A percentile compares a stretch with the other conserved stretches of the same genome.
Evolutionary conservation across 345 rosid species (phyloP).

Genomic region (Microcos paniculata): DNA sequence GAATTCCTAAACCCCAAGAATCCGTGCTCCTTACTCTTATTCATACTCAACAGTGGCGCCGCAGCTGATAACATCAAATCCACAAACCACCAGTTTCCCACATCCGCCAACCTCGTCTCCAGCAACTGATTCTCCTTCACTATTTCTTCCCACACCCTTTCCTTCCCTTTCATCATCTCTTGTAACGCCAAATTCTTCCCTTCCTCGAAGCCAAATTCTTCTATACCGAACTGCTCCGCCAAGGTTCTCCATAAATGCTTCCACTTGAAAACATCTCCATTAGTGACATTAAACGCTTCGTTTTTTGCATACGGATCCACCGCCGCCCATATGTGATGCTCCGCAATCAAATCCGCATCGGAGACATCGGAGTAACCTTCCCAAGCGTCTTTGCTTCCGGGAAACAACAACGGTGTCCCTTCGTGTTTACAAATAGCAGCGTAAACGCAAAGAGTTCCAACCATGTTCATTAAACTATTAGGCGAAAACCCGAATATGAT

Average conservation of each 20-base stretch:
- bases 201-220: conserved; percentile 61
- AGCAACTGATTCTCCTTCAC: conserved; percentile 57
- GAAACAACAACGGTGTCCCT: conserved; percentile 42
- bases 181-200: conserved; percentile 44
- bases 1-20: conserved; percentile 34
- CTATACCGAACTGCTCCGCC: conserved; percentile 81
- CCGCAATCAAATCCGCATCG: conserved; percentile 57
- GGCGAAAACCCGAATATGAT: conserved; percentile 59
- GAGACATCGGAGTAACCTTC: conserved; percentile 29
- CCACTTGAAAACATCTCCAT: conserved; percentile 56
- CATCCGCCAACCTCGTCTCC: conserved; percentile 52
- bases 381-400: conserved; percentile 43
- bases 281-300: conserved; percentile 47
- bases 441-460: conserved; percentile 45
- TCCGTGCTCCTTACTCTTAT: conserved; percentile 48
- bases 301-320: conserved; percentile 45
- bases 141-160: conserved; percentile 66
- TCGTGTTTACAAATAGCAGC: conserved; percentile 76
- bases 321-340: conserved; percentile 55
- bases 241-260: conserved; percentile 53
- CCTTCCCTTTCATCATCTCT: conserved; percentile 70
- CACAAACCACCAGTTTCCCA: conserved; percentile 62
- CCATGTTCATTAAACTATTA: conserved; percentile 45
- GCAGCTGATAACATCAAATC: conserved; percentile 15
- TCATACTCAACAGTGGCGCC: conserved; percentile 28